Percentiles rank a stretch among this genome's conserved stretches.
These are phyloP conservation scores for Drechslerella stenobrocha DNA, from an alignment of 2,329 filamentous ascomycete species.

Conservation along the genomic window DNA sequence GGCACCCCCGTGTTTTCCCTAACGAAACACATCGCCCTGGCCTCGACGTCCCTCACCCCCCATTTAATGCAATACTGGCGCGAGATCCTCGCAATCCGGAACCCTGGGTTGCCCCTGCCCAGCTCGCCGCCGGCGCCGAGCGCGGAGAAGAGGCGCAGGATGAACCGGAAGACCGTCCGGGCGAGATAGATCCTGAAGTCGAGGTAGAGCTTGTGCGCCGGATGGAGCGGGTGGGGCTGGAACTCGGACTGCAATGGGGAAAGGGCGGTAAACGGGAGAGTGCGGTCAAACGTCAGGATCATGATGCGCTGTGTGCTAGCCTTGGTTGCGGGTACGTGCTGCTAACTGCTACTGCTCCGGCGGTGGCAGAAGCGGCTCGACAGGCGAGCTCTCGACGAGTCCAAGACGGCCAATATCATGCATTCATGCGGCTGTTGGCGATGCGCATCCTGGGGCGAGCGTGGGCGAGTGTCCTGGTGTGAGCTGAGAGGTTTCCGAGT, in stretches of 20 bases:
- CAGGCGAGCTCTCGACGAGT: slow-evolving; percentile 6
- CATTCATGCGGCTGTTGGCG: slow-evolving; percentile 3
- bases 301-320: slow-evolving; percentile 8
- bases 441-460: neutral
- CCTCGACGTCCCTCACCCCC: slow-evolving; percentile 41
- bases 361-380: neutral
- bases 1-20: slow-evolving; percentile 29
- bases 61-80: slow-evolving; percentile 37
- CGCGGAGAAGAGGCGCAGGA: slow-evolving; percentile 22
- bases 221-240: slow-evolving; percentile 21
- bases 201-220: slow-evolving; percentile 32
- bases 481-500: neutral
- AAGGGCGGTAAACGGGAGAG: slow-evolving; percentile 18
- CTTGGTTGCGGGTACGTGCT: neutral
- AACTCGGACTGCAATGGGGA: slow-evolving; percentile 21
- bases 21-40: slow-evolving; percentile 36
- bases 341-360: neutral
- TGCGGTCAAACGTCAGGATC: slow-evolving; percentile 37
- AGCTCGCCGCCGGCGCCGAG: slow-evolving; percentile 2
- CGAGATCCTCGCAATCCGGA: slow-evolving; percentile 32
- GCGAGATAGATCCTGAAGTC: slow-evolving; percentile 37
- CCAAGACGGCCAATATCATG: slow-evolving; percentile 5
- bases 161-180: slow-evolving; percentile 23
- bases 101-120: slow-evolving; percentile 24
- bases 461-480: neutral